These are phyloP conservation scores for Xylariaceae sp. DNA, from an alignment of 2,329 filamentous ascomycete genomes.

Conservation along the genomic window DNA sequence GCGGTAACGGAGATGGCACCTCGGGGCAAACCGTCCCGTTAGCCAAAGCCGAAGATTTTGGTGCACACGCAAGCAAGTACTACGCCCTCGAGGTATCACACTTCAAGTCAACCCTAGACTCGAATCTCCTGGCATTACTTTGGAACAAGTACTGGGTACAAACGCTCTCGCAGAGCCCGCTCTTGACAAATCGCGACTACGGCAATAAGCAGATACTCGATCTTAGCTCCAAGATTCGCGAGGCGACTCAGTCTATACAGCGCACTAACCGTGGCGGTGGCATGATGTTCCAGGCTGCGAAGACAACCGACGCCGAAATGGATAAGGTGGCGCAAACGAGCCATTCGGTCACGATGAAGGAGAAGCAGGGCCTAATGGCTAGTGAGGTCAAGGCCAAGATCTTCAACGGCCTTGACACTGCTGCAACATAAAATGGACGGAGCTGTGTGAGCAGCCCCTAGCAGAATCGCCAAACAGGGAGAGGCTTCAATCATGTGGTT, in stretches of 20 bases:
- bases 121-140: conserved; percentile 77
- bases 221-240: conserved; percentile 74
- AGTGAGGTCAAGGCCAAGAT: conserved; percentile 27
- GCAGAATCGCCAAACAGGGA: too few relatives aligned
- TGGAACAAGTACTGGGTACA: conserved; percentile 99
- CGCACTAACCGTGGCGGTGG: conserved; percentile 26
- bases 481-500: too few relatives aligned
- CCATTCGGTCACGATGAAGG: conserved; percentile 28
- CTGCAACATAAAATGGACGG: background rate
- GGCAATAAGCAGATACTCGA: conserved; percentile 89
- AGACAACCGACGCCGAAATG: conserved; percentile 20
- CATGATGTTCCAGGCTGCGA: conserved; percentile 5
- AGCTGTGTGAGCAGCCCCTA: too few relatives aligned
- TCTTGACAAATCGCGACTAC: conserved; percentile 90
- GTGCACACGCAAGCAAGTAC: conserved; percentile 85
- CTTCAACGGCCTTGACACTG: conserved; percentile 24
- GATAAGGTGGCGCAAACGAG: conserved; percentile 26
- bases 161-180: conserved; percentile 84
- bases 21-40: conserved; percentile 65
- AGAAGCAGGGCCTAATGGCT: conserved; percentile 29
- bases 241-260: conserved; percentile 46
- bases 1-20: conserved; percentile 21
- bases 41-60: conserved; percentile 94
- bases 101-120: conserved; percentile 90
- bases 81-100: conserved; percentile 89